phyloP scores from a whole-genome alignment of 148 eudicot genomes.

The Diospyros kaki region DNA sequence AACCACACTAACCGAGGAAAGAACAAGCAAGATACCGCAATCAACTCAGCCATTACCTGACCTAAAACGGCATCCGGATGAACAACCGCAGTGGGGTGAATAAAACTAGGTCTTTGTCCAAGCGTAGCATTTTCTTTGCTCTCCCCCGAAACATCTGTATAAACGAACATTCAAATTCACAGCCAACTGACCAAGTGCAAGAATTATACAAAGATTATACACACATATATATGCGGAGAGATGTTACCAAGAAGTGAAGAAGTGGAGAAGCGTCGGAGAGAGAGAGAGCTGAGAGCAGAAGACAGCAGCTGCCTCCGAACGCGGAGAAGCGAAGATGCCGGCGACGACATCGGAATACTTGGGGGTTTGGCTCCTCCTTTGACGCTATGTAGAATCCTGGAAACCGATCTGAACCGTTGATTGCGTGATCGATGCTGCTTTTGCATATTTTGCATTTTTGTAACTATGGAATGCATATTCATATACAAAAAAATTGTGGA shows the following conservation, averaged over 20 bases:
- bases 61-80: constrained; percentile 73
- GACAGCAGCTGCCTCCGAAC: constrained; percentile 15
- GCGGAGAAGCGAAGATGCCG: constrained; percentile 14
- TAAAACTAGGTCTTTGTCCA: constrained; percentile 22
- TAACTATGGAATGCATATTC: too few relatives aligned
- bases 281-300: constrained; percentile 13
- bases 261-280: constrained; percentile 16
- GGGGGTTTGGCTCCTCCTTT: background rate
- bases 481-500: too few relatives aligned
- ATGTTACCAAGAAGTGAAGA: constrained; percentile 15
- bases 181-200: background rate
- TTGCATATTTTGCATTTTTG: too few relatives aligned
- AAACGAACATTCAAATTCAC: constrained; percentile 14
- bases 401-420: background rate
- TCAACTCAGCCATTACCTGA: constrained; percentile 32
- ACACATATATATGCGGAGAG: background rate
- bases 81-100: constrained; percentile 76
- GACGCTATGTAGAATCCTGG: background rate
- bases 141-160: constrained; percentile 36
- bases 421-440: too few relatives aligned
- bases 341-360: background rate
- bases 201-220: too few relatives aligned
- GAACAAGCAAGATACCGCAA: background rate
- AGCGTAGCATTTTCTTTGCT: constrained; percentile 13
- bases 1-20: background rate